A percentile compares a stretch with the other conserved stretches of the same genome.
Evolutionary conservation across 306 rosid genomes (phyloP).

Genomic region (Canavalia ensiformis): DNA sequence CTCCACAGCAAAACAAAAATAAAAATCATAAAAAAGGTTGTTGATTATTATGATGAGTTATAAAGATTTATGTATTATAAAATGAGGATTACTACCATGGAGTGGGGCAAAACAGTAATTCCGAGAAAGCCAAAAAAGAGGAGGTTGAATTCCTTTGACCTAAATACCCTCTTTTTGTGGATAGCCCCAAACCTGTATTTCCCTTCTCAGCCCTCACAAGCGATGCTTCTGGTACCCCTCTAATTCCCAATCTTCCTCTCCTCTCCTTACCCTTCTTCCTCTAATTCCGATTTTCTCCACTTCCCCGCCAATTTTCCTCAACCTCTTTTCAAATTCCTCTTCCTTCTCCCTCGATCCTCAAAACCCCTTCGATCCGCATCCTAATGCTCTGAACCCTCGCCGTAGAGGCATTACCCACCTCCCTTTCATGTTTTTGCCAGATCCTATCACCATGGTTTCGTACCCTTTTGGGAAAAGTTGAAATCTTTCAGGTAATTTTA

Average conservation of each 20-base stretch:
- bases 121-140: neutral
- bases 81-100: neutral
- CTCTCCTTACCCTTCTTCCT: constrained; percentile 73
- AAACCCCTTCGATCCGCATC: constrained; percentile 50
- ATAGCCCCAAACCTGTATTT: constrained; percentile 68
- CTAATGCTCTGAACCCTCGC: constrained; percentile 32
- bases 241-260: constrained; percentile 70
- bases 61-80: neutral
- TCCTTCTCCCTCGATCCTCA: constrained; percentile 33
- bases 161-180: constrained; percentile 81
- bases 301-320: constrained; percentile 82
- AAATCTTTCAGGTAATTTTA: constrained; percentile 36
- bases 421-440: constrained; percentile 30
- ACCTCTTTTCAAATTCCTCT: constrained; percentile 64
- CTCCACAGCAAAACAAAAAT: no score
- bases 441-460: constrained; percentile 14
- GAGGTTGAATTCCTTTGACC: constrained; percentile 62
- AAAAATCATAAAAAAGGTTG: no score
- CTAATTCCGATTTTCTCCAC: constrained; percentile 76
- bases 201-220: constrained; percentile 80
- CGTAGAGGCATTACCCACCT: constrained; percentile 28
- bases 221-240: constrained; percentile 75
- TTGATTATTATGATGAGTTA: no score
- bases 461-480: constrained; percentile 37
- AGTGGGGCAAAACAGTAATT: constrained; percentile 84